These are phyloP conservation scores for Geotrichum australiense DNA, from an alignment of 1,139 yeast genomes.

Conservation along the genomic window DNA sequence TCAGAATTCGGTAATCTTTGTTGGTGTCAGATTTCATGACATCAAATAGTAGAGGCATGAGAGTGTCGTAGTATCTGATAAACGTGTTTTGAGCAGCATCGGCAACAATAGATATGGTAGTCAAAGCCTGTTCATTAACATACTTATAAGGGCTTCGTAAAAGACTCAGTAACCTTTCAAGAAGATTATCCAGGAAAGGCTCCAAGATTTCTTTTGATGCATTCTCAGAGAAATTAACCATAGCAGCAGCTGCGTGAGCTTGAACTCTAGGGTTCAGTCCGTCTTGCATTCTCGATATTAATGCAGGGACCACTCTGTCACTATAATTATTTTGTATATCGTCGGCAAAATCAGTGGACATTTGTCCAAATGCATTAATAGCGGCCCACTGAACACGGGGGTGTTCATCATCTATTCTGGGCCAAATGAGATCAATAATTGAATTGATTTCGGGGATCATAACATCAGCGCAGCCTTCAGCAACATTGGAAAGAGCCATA, in stretches of 20 bases:
- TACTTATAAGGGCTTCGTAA: conserved; percentile 82
- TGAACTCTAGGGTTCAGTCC: conserved; percentile 83
- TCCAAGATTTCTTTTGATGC: conserved; percentile 83
- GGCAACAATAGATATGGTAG: conserved; percentile 95
- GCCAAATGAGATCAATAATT: conserved; percentile 75
- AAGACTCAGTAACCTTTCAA: conserved; percentile 64
- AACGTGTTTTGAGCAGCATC: conserved; percentile 94
- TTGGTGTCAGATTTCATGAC: conserved; percentile 77
- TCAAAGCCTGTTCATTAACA: conserved; percentile 94
- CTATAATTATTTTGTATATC: conserved; percentile 77
- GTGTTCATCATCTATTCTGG: conserved; percentile 73
- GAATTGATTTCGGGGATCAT: conserved; percentile 75
- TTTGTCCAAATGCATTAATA: conserved; percentile 94
- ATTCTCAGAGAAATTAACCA: conserved; percentile 89
- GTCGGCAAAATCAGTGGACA: conserved; percentile 96
- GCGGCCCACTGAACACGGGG: conserved; percentile 96
- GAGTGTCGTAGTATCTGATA: conserved; percentile 84
- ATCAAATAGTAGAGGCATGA: conserved; percentile 82
- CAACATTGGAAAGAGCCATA: conserved; percentile 94
- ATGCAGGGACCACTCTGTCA: conserved; percentile 73
- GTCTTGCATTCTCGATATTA: conserved; percentile 69
- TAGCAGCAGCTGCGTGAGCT: conserved; percentile 97
- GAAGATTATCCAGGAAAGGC: conserved; percentile 78
- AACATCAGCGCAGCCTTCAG: conserved; percentile 94
- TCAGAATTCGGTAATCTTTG: conserved; percentile 67